Percentiles rank a stretch among this genome's conserved stretches.
Conservation (phyloP, 1,284 basidiomycete genomes). For the Vanrija sp. region DNA sequence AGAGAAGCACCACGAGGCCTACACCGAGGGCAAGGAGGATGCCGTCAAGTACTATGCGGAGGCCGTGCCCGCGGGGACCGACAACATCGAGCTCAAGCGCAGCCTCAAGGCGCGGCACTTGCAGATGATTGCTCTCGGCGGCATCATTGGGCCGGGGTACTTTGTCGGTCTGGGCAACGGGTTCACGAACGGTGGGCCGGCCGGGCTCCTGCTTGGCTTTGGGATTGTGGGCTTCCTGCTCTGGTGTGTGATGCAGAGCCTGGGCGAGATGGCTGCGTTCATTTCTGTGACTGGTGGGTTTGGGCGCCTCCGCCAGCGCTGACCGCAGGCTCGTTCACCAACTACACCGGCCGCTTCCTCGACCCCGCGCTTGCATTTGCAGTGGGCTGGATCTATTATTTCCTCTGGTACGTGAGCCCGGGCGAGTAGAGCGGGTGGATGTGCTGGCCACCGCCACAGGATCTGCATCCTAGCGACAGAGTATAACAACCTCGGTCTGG, state of each 20-base stretch:
- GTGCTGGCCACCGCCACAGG: too few relatives aligned
- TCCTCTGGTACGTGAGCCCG: too few relatives aligned
- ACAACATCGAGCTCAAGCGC: not conserved
- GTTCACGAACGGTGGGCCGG: constrained; percentile 8
- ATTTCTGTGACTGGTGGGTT: not conserved
- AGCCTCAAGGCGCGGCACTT: not conserved
- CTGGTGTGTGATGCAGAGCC: constrained; percentile 10
- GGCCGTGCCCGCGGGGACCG: not conserved
- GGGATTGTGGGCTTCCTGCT: constrained; percentile 5
- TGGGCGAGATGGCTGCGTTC: constrained; percentile 11
- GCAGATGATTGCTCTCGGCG: not conserved
- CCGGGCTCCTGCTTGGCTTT: constrained; percentile 7
- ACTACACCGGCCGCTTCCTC: constrained; percentile 11
- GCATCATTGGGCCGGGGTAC: not conserved
- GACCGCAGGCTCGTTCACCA: constrained; percentile 6
- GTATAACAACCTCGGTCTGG: not conserved
- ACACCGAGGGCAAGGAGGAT: not conserved
- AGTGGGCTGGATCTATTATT: constrained; percentile 18
- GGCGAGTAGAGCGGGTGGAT: too few relatives aligned
- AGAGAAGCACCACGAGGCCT: too few relatives aligned
- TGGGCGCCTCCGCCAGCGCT: not conserved
- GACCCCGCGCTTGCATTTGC: constrained; percentile 11
- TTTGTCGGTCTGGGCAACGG: constrained; percentile 1
- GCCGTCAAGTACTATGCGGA: not conserved
- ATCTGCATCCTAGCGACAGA: not conserved